Conservation (phyloP, 306 rosid genomes). For the Luffa acutangula region DNA sequence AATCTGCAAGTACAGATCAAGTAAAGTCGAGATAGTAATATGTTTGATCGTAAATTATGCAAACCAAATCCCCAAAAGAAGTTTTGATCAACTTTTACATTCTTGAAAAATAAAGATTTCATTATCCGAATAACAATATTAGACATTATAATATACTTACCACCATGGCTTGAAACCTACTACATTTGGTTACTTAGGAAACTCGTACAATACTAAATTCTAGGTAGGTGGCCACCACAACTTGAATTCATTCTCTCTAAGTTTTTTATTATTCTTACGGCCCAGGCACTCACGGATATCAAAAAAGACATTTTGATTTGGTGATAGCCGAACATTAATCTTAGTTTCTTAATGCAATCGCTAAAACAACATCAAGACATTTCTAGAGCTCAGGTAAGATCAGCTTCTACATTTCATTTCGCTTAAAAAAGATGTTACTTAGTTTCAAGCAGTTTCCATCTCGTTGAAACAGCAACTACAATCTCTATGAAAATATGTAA, state of each 20-base stretch:
- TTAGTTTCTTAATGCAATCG: background rate
- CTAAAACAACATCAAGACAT: background rate
- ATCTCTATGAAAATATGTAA: background rate
- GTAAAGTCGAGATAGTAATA: slow-evolving; percentile 9
- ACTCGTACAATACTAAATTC: no score
- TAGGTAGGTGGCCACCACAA: no score
- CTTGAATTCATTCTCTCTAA: no score
- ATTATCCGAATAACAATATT: background rate
- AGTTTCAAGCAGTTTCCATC: background rate
- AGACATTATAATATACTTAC: background rate
- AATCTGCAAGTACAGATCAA: slow-evolving; percentile 38
- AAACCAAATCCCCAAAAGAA: background rate
- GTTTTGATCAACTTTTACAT: background rate
- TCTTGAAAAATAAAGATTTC: background rate
- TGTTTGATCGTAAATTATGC: background rate
- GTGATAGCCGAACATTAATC: background rate
- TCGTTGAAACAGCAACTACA: background rate
- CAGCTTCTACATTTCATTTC: background rate
- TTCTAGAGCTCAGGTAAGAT: background rate
- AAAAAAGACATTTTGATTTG: background rate
- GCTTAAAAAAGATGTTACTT: background rate
- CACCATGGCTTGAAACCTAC: no score
- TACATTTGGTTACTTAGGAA: no score
- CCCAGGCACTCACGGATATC: no score
- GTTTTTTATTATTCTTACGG: no score